These are phyloP conservation scores for Axilococcus clingmanii DNA, from an alignment of 139 green algal species.

Conservation along the genomic window DNA sequence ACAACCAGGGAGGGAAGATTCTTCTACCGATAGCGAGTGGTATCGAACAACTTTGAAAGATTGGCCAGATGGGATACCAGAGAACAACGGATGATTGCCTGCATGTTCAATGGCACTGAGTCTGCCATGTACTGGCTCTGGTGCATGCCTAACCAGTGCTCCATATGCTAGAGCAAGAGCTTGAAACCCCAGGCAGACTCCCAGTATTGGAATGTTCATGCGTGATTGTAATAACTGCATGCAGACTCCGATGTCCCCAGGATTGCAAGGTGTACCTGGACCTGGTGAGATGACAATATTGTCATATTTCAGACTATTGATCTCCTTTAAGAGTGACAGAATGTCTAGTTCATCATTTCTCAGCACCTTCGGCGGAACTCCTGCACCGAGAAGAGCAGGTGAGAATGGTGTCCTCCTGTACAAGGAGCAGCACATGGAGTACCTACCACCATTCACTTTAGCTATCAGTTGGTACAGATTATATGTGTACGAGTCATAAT, in stretches of 20 bases:
- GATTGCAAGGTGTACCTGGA: conserved; percentile 68
- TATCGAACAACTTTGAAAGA: conserved; percentile 67
- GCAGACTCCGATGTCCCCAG: conserved; percentile 76
- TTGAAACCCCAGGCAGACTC: conserved; percentile 96
- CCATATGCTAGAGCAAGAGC: conserved; percentile 72
- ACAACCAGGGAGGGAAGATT: conserved; percentile 48
- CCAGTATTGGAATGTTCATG: conserved; percentile 70
- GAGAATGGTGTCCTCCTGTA: background rate
- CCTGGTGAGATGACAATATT: conserved; percentile 94
- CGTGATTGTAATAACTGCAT: conserved; percentile 41
- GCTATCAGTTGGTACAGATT: conserved; percentile 93
- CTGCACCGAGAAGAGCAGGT: background rate
- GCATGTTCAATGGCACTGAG: conserved; percentile 62
- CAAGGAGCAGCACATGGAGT: background rate
- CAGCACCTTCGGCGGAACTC: conserved; percentile 63
- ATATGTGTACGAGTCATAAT: conserved; percentile 98
- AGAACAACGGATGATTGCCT: conserved; percentile 64
- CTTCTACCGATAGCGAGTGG: conserved; percentile 84
- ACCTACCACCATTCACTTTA: conserved; percentile 72
- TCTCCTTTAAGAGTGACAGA: conserved; percentile 30
- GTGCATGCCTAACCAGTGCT: conserved; percentile 35
- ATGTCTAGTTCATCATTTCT: conserved; percentile 68
- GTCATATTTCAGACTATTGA: conserved; percentile 40
- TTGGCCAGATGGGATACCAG: conserved; percentile 56
- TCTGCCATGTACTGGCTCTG: conserved; percentile 85